Percentiles rank a stretch among this genome's conserved stretches.
Conservation (phyloP, 139 green algal species). For the Eudorina sp. region DNA sequence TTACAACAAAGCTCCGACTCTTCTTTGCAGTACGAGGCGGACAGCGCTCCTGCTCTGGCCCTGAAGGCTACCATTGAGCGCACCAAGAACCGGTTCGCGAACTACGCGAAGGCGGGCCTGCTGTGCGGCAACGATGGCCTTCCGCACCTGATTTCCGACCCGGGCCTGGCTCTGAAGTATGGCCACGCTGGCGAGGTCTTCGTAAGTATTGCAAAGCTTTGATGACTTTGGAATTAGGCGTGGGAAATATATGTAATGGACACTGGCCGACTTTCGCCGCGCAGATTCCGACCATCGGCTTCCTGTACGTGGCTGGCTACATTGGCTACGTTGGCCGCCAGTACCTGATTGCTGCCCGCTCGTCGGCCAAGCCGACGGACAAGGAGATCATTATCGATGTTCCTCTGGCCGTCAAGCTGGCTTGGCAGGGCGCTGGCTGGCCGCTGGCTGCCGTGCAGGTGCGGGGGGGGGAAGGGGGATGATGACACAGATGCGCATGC, state of each 20-base stretch:
- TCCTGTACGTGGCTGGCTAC: conserved; percentile 98
- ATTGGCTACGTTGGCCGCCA: conserved; percentile 95
- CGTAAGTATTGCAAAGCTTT: conserved; percentile 71
- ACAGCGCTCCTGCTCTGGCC: conserved; percentile 88
- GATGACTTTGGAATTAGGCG: neutral
- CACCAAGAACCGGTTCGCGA: conserved; percentile 94
- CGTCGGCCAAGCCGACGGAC: conserved; percentile 77
- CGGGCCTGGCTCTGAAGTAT: conserved; percentile 92
- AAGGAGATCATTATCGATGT: conserved; percentile 99
- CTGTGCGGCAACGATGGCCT: conserved; percentile 98
- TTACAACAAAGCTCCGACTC: neutral
- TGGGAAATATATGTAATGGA: neutral
- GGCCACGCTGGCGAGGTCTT: conserved; percentile 95
- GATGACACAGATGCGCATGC: neutral
- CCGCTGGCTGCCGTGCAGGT: conserved; percentile 75
- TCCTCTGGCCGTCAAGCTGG: conserved; percentile 83
- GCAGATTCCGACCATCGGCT: conserved; percentile 95
- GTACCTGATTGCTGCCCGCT: conserved; percentile 84
- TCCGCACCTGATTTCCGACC: conserved; percentile 98
- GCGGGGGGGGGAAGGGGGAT: neutral
- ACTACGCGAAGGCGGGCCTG: conserved; percentile 92
- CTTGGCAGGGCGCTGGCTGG: conserved; percentile 84
- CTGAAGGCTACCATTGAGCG: conserved; percentile 95
- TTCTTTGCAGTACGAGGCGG: conserved; percentile 90
- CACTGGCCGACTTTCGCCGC: neutral